A percentile compares a stretch with the other conserved stretches of the same genome.
These are phyloP conservation scores for Exsudoporus frostii DNA, from an alignment of 768 basidiomycete genomes.

Conservation along the genomic window DNA sequence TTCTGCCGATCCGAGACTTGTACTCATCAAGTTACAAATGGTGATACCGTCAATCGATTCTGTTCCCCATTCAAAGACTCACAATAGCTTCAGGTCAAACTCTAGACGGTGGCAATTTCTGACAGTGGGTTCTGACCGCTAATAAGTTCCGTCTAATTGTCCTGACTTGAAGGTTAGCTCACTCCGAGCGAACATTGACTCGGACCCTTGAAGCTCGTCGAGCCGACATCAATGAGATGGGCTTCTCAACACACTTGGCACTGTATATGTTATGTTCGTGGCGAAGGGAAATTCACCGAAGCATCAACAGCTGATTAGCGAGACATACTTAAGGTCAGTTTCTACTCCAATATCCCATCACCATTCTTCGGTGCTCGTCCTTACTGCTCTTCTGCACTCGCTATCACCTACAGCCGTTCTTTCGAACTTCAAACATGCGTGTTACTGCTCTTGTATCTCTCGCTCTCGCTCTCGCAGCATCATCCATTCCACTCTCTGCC, in stretches of 20 bases:
- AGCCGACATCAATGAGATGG: not conserved
- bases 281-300: not conserved
- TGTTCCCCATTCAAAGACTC: not conserved
- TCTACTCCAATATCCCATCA: not conserved
- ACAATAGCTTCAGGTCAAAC: not conserved
- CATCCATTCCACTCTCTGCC: conserved; percentile 3
- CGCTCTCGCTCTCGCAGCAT: conserved; percentile 2
- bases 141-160: too few species aligned
- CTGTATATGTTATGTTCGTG: not conserved
- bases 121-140: too few species aligned
- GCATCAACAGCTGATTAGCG: not conserved
- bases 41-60: not conserved
- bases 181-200: not conserved
- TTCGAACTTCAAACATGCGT: conserved; percentile 8
- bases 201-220: not conserved
- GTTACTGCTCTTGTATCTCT: conserved; percentile 8
- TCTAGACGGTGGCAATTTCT: too few species aligned
- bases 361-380: not conserved
- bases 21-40: too few species aligned
- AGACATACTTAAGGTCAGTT: not conserved
- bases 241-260: not conserved
- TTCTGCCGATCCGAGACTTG: not conserved
- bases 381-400: not conserved
- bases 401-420: not conserved
- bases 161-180: too few species aligned